Evolutionary conservation across 768 basidiomycete genomes (phyloP).

Genomic region (Lactifluus volemus): DNA sequence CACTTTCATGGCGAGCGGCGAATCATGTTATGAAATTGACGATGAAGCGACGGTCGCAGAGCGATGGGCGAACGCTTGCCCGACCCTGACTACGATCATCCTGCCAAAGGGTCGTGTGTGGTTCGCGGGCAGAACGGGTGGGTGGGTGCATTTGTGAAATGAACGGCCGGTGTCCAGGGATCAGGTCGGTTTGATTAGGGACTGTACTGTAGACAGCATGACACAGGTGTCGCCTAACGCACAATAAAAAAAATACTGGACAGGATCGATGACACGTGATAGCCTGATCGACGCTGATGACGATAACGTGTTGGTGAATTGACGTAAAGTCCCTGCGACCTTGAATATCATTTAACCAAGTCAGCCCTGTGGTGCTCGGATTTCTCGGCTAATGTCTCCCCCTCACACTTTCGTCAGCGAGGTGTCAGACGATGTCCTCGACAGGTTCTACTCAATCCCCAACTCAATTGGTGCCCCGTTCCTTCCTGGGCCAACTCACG

Average conservation of each 20-base stretch:
- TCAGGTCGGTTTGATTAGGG: not conserved
- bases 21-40: conserved; percentile 17
- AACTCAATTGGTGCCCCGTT: not conserved
- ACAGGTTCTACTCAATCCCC: not conserved
- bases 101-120: conserved; percentile 55
- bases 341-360: no score
- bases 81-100: conserved; percentile 55
- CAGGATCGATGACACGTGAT: no score
- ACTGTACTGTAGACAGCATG: no score
- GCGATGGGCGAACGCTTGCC: conserved; percentile 48
- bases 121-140: conserved; percentile 32
- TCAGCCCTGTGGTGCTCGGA: no score
- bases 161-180: not conserved
- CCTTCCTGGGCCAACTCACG: not conserved
- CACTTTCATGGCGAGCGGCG: conserved; percentile 48
- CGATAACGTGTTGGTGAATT: no score
- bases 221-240: no score
- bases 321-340: no score
- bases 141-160: conserved; percentile 7
- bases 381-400: not conserved
- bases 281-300: no score
- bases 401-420: not conserved
- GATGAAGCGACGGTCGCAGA: conserved; percentile 46
- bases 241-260: no score
- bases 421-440: not conserved